Evolutionary conservation across 164 flowering plant species (phyloP).

Genomic region (Houttuynia cordata): DNA sequence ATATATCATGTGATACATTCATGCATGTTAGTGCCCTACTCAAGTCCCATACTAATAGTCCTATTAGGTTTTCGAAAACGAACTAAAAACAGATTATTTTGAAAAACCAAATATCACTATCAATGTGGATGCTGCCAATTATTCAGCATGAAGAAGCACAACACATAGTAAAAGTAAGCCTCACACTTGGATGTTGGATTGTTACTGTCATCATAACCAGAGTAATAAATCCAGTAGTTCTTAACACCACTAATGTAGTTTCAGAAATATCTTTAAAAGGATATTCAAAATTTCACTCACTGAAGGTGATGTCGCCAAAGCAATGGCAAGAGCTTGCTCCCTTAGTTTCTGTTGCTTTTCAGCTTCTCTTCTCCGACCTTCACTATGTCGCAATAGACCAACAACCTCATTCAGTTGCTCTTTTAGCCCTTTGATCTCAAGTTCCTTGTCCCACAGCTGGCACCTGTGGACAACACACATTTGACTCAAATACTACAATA

Average conservation of each 20-base stretch:
- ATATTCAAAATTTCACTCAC: slow-evolving; percentile 27
- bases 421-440: slow-evolving; percentile 81
- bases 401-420: slow-evolving; percentile 87
- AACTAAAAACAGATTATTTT: too few relatives aligned
- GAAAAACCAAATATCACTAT: too few relatives aligned
- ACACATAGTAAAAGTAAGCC: too few relatives aligned
- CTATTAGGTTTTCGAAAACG: too few relatives aligned
- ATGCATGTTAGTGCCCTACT: too few relatives aligned
- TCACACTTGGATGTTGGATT: too few relatives aligned
- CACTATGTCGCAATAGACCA: slow-evolving; percentile 68
- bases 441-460: slow-evolving; percentile 71
- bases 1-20: too few relatives aligned
- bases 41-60: too few relatives aligned
- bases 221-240: too few relatives aligned
- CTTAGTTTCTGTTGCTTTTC: slow-evolving; percentile 85
- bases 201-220: too few relatives aligned
- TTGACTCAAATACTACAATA: not conserved
- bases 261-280: not conserved
- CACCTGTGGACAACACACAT: slow-evolving; percentile 37
- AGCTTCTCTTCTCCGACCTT: slow-evolving; percentile 65
- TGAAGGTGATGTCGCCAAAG: slow-evolving; percentile 58
- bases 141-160: too few relatives aligned
- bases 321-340: slow-evolving; percentile 70
- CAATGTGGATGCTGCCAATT: too few relatives aligned
- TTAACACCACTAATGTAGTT: not conserved